These are phyloP conservation scores for Epicoccum nigrum DNA, from an alignment of 2,329 filamentous ascomycete genomes.

Conservation along the genomic window DNA sequence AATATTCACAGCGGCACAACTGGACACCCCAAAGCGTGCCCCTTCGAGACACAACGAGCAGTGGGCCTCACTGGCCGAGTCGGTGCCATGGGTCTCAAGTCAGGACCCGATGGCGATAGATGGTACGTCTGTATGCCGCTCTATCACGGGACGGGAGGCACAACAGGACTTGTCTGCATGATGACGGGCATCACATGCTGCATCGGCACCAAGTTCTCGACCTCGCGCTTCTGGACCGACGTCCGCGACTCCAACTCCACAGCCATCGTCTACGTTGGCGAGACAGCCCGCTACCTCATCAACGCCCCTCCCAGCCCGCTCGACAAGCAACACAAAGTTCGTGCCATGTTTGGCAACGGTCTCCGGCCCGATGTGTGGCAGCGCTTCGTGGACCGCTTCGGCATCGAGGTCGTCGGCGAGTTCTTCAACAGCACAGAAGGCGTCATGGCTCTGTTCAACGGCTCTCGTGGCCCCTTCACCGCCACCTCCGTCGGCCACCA, in stretches of 20 bases:
- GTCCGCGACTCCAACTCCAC: constrained; percentile 71
- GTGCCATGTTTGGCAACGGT: constrained; percentile 69
- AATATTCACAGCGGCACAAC: constrained; percentile 67
- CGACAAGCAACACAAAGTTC: constrained; percentile 65
- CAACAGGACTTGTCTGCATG: constrained; percentile 63
- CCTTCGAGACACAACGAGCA: constrained; percentile 61
- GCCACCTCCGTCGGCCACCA: constrained; percentile 73
- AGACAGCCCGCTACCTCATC: constrained; percentile 76
- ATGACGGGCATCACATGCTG: constrained; percentile 63
- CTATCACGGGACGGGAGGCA: constrained; percentile 76
- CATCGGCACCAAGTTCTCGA: constrained; percentile 71
- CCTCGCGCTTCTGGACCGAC: constrained; percentile 73
- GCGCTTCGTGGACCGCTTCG: constrained; percentile 68
- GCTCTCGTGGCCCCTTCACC: constrained; percentile 65
- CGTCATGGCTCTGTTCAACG: constrained; percentile 67
- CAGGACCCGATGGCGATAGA: constrained; percentile 58
- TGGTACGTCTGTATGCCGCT: constrained; percentile 81
- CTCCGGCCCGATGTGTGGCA: constrained; percentile 73
- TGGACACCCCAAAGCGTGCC: constrained; percentile 74
- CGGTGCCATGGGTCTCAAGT: constrained; percentile 43
- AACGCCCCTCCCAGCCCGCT: constrained; percentile 68
- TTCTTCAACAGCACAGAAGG: constrained; percentile 83
- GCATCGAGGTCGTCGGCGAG: constrained; percentile 67
- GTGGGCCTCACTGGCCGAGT: constrained; percentile 49
- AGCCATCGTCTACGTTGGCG: constrained; percentile 78